A percentile compares a stretch with the other conserved stretches of the same genome.
phyloP scores from a whole-genome alignment of 805 yeast species.

The Geotrichum ghanense region DNA sequence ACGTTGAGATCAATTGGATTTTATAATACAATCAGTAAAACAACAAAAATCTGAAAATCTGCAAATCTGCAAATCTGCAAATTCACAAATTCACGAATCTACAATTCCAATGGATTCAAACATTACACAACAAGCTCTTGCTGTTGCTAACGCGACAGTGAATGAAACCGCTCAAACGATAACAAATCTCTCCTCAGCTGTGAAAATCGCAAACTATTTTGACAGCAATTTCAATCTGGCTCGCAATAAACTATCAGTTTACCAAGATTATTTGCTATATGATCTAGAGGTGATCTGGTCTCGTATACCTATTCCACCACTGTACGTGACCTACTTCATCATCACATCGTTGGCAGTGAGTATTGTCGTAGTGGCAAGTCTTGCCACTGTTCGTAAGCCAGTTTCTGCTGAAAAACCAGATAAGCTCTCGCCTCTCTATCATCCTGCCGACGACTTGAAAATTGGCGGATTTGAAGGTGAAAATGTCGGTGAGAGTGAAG shows the following conservation, averaged over 20 bases:
- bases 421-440: slow-evolving; percentile 14
- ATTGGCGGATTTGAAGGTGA: slow-evolving; percentile 1
- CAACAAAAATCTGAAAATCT: too few relatives aligned
- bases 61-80: too few relatives aligned
- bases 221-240: background rate
- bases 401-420: slow-evolving; percentile 17
- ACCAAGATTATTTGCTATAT: background rate
- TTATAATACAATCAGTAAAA: too few relatives aligned
- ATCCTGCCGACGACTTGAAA: slow-evolving; percentile 16
- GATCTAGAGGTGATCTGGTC: background rate
- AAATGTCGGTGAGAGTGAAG: slow-evolving; percentile 23
- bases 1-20: too few relatives aligned
- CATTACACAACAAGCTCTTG: too few relatives aligned
- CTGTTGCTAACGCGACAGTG: too few relatives aligned
- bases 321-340: slow-evolving; percentile 12
- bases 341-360: slow-evolving; percentile 11
- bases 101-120: too few relatives aligned
- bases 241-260: background rate
- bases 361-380: slow-evolving; percentile 13
- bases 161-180: too few relatives aligned
- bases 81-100: too few relatives aligned
- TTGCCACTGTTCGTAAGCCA: slow-evolving; percentile 17
- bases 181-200: too few relatives aligned
- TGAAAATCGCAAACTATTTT: too few relatives aligned
- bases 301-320: slow-evolving; percentile 7